Percentiles rank a stretch among this genome's conserved stretches.
Evolutionary conservation across 805 yeast genomes (phyloP).

Genomic region (Saccharomycopsis oosterbeekiorum): DNA sequence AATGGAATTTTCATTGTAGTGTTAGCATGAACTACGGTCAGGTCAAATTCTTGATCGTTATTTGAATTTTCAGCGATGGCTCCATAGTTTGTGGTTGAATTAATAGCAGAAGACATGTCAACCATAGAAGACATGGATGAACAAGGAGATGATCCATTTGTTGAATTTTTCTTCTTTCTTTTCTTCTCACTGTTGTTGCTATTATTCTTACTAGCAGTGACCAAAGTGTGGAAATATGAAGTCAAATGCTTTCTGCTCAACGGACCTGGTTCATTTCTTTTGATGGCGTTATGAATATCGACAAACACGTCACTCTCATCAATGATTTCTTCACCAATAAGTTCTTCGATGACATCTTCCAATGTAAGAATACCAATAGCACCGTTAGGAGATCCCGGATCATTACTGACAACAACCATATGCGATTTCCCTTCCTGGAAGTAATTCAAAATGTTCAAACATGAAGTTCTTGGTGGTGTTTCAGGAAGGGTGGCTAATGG

Average conservation of each 20-base stretch:
- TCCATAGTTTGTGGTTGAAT: background rate
- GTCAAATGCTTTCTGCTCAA: slow-evolving; percentile 59
- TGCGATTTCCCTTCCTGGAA: slow-evolving; percentile 97
- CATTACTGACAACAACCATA: slow-evolving; percentile 85
- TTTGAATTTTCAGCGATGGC: background rate
- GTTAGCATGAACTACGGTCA: background rate
- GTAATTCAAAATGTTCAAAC: slow-evolving; percentile 86
- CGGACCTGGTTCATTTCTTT: slow-evolving; percentile 69
- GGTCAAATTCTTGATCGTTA: background rate
- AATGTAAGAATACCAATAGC: slow-evolving; percentile 86
- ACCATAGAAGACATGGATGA: background rate
- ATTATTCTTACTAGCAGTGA: slow-evolving; percentile 34
- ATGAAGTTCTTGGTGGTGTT: slow-evolving; percentile 83
- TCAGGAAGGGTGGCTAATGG: slow-evolving; percentile 96
- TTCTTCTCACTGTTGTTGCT: background rate
- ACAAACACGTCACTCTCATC: slow-evolving; percentile 93
- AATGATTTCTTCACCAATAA: slow-evolving; percentile 95
- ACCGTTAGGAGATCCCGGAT: slow-evolving; percentile 77
- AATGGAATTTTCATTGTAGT: background rate
- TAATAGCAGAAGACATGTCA: background rate
- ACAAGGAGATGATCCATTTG: background rate
- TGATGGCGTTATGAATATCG: slow-evolving; percentile 82
- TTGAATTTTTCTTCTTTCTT: background rate
- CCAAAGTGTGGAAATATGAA: slow-evolving; percentile 55
- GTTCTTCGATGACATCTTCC: slow-evolving; percentile 96